Conservation (phyloP, 495 filamentous ascomycete species). For the Penicillium waksmanii region DNA sequence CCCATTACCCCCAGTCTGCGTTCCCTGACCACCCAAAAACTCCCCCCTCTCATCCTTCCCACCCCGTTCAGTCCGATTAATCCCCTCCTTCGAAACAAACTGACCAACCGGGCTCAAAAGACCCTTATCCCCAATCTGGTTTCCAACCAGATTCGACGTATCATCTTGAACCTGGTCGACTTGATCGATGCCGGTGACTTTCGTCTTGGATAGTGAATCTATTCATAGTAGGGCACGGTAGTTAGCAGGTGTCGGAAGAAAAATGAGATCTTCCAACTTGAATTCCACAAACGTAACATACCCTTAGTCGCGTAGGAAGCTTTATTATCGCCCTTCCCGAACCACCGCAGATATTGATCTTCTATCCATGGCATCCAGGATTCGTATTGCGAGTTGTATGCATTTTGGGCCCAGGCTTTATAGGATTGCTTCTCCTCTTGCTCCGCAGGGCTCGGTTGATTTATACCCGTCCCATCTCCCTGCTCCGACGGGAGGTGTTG, state of each 20-base stretch:
- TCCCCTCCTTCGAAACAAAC: slow-evolving; percentile 60
- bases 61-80: slow-evolving; percentile 64
- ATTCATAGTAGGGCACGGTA: neutral
- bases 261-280: neutral
- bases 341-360: slow-evolving; percentile 69
- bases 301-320: slow-evolving; percentile 65
- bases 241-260: neutral
- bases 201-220: slow-evolving; percentile 68
- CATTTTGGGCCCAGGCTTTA: slow-evolving; percentile 57
- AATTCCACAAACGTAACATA: slow-evolving; percentile 49
- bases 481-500: neutral
- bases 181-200: slow-evolving; percentile 64
- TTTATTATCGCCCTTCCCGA: slow-evolving; percentile 72
- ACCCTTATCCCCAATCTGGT: slow-evolving; percentile 66
- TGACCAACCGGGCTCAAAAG: slow-evolving; percentile 64
- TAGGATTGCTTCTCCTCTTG: slow-evolving; percentile 36
- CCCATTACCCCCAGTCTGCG: slow-evolving; percentile 8
- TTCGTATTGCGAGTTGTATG: slow-evolving; percentile 69
- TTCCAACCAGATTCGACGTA: slow-evolving; percentile 58
- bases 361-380: slow-evolving; percentile 78
- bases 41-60: slow-evolving; percentile 63
- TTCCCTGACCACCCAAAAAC: slow-evolving; percentile 32
- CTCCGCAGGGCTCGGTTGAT: neutral
- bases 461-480: neutral
- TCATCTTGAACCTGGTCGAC: slow-evolving; percentile 67